A percentile compares a stretch with the other conserved stretches of the same genome.
These are phyloP conservation scores for Pythium volutum DNA, from an alignment of 352 stramenopile species.

Conservation along the genomic window DNA sequence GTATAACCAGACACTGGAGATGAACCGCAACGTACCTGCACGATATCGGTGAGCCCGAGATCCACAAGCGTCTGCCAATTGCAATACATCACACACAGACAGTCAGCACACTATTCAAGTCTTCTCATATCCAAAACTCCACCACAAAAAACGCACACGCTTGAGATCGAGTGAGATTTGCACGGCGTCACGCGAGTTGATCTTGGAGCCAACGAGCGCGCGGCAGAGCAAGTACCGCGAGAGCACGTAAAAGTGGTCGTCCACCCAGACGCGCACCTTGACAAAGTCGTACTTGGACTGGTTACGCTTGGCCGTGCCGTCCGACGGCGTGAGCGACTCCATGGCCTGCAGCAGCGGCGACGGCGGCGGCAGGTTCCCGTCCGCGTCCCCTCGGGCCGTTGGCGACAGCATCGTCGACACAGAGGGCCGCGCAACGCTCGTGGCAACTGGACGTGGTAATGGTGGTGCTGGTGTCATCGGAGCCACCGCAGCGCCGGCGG, in stretches of 20 bases:
- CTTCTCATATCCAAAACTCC: background rate
- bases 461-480: background rate
- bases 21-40: constrained; percentile 39
- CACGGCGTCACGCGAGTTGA: constrained; percentile 80
- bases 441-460: background rate
- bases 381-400: background rate
- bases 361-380: constrained; percentile 30
- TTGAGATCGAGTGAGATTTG: constrained; percentile 89
- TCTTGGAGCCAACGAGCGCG: constrained; percentile 85
- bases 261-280: constrained; percentile 88
- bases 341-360: constrained; percentile 34
- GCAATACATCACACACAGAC: constrained; percentile 3
- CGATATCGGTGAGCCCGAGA: constrained; percentile 79
- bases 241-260: constrained; percentile 88
- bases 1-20: too few relatives aligned
- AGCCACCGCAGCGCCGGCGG: background rate
- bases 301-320: constrained; percentile 68
- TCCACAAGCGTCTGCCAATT: constrained; percentile 73
- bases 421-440: background rate
- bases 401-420: constrained; percentile 13
- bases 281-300: constrained; percentile 91
- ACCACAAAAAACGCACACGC: constrained; percentile 36
- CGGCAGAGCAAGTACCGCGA: constrained; percentile 84
- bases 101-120: background rate
- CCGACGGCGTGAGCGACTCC: constrained; percentile 36